Percentiles rank a stretch among this genome's conserved stretches.
Conservation (phyloP, 805 yeast genomes). For the Hanseniaspora nectarophila region DNA sequence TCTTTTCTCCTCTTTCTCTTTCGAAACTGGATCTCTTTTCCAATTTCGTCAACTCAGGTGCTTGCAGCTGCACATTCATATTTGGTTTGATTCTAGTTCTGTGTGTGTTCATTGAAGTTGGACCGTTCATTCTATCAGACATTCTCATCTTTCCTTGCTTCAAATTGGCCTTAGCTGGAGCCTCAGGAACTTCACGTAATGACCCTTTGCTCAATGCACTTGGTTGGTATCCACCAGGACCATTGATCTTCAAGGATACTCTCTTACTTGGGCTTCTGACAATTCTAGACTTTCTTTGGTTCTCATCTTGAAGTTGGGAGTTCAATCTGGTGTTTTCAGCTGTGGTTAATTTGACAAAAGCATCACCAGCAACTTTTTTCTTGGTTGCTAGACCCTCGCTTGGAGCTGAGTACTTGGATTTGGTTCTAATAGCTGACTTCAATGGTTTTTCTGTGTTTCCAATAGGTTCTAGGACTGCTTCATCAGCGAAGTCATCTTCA, state of each 20-base stretch:
- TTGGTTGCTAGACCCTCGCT: conserved; percentile 14
- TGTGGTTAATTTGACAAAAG: conserved; percentile 56
- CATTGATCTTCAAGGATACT: conserved; percentile 2
- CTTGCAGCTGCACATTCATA: conserved; percentile 23
- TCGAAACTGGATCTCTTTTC: conserved; percentile 46
- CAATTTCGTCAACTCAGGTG: conserved; percentile 28
- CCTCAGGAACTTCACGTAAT: neutral
- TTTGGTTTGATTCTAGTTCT: conserved; percentile 17
- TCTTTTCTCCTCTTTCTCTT: conserved; percentile 30
- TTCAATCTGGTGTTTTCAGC: conserved; percentile 70
- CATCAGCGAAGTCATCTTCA: neutral
- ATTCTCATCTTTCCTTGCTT: neutral
- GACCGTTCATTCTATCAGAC: conserved; percentile 15
- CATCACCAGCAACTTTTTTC: conserved; percentile 24
- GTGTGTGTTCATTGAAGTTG: conserved; percentile 10
- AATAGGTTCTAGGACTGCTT: neutral
- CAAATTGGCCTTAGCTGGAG: neutral
- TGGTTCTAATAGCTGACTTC: conserved; percentile 32
- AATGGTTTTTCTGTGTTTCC: conserved; percentile 27
- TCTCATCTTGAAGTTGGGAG: conserved; percentile 42
- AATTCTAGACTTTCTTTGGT: conserved; percentile 14
- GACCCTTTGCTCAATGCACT: neutral
- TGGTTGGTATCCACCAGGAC: neutral
- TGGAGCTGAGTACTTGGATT: conserved; percentile 1
- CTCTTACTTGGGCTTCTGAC: conserved; percentile 14